Evolutionary conservation across 805 yeast species (phyloP).

Genomic region (Candida ulmi): DNA sequence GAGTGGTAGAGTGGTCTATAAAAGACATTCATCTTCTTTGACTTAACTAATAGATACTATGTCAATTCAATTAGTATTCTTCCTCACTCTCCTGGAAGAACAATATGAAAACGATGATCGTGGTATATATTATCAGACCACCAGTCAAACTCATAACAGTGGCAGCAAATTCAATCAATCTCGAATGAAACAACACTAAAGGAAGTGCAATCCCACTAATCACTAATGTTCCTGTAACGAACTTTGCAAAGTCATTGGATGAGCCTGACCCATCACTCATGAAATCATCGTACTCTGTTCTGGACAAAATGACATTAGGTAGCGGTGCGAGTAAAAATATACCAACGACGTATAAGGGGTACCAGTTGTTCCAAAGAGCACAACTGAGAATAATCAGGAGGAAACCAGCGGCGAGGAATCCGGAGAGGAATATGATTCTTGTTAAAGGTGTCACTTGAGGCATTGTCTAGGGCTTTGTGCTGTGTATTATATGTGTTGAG

Average conservation of each 20-base stretch:
- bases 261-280: slow-evolving; percentile 48
- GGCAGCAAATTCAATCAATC: slow-evolving; percentile 64
- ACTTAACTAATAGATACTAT: no score
- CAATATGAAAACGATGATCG: slow-evolving; percentile 76
- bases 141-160: slow-evolving; percentile 74
- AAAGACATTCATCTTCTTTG: no score
- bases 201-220: slow-evolving; percentile 76
- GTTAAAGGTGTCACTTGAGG: slow-evolving; percentile 53
- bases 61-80: slow-evolving; percentile 22
- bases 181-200: slow-evolving; percentile 67
- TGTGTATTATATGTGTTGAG: no score
- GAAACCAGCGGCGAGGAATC: slow-evolving; percentile 84
- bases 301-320: slow-evolving; percentile 57
- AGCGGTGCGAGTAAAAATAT: slow-evolving; percentile 66
- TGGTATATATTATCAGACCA: slow-evolving; percentile 76
- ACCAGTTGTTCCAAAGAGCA: slow-evolving; percentile 85
- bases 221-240: slow-evolving; percentile 69
- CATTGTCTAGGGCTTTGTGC: not conserved
- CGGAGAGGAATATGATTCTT: slow-evolving; percentile 69
- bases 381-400: slow-evolving; percentile 83
- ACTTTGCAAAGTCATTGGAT: slow-evolving; percentile 75
- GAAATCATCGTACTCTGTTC: slow-evolving; percentile 46
- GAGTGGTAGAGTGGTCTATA: no score
- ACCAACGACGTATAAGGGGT: slow-evolving; percentile 72
- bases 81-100: slow-evolving; percentile 54